Percentiles rank a stretch among this genome's conserved stretches.
phyloP scores from a whole-genome alignment of 768 basidiomycete genomes.

The Leucocoprinus sp. region DNA sequence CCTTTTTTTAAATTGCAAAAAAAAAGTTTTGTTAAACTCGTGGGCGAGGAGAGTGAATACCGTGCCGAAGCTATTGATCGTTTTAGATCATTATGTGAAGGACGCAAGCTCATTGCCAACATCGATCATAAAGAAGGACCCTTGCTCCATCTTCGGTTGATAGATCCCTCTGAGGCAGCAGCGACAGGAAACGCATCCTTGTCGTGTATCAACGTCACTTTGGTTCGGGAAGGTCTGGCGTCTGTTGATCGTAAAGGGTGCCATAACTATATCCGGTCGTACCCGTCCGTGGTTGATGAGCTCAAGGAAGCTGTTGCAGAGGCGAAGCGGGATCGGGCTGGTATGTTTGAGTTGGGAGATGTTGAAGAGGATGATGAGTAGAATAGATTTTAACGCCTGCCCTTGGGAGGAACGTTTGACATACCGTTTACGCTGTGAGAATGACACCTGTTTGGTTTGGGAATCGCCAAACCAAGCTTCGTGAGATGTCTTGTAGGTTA shows the following conservation, averaged over 20 bases:
- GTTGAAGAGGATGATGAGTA: slow-evolving; percentile 60
- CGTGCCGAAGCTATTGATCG: slow-evolving; percentile 76
- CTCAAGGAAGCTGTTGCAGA: slow-evolving; percentile 50
- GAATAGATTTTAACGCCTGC: too few relatives aligned
- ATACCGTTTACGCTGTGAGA: too few relatives aligned
- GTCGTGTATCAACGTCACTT: slow-evolving; percentile 81
- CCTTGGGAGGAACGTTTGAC: too few relatives aligned
- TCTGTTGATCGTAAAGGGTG: slow-evolving; percentile 70
- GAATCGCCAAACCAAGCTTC: too few relatives aligned
- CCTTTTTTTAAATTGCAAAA: slow-evolving; percentile 9
- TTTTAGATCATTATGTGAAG: slow-evolving; percentile 81
- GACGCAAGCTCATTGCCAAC: slow-evolving; percentile 96
- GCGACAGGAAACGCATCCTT: slow-evolving; percentile 60
- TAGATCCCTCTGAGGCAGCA: slow-evolving; percentile 74
- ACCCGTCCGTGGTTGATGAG: slow-evolving; percentile 60
- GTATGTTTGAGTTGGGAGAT: slow-evolving; percentile 92
- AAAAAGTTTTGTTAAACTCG: slow-evolving; percentile 89
- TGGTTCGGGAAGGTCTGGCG: slow-evolving; percentile 84
- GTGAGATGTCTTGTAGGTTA: too few relatives aligned
- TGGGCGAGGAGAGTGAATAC: slow-evolving; percentile 79
- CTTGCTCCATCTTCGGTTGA: slow-evolving; percentile 81
- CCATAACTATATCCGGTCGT: slow-evolving; percentile 61
- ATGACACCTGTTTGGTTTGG: too few relatives aligned
- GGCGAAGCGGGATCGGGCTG: slow-evolving; percentile 68
- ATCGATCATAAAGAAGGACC: slow-evolving; percentile 78